Base-by-base conservation (phyloP, 257 asterid genomes). In the Sherardia arvensis region DNA sequence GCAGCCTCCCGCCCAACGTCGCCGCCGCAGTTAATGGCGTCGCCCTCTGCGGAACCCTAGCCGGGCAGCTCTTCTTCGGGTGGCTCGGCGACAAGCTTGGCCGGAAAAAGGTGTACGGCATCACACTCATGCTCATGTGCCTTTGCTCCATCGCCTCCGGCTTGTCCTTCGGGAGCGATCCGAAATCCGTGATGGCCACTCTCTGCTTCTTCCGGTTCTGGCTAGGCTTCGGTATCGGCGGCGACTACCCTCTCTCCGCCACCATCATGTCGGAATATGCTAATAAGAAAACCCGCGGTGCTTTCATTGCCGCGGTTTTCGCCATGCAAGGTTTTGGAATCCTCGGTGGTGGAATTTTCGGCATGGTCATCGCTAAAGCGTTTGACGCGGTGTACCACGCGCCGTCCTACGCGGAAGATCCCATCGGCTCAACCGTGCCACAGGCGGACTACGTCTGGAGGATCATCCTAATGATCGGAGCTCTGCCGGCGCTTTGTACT, bases 311-410 rank as follows among this genome's bases (percentile, higher is more conserved):
- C 0, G 87, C 91, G 0, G 91, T 84, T 20, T 84, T 84, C 33
- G 87, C 91, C 0, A 84, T 84, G 91, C 91, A 84, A 67, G 91
- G 87, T 1, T 81, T 84, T 7, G 91, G 91, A 11, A 84, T 84
- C 23, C 34, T 84, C 8, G 79, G 77, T 0, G 87, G 86, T 3
- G 91, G 87, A 4, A 28, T 81, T 1, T 76, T 81, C 34, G 87
- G 81, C 4, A 84, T 84, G 76, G 53, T 74, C 0, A 0, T 84
- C 1, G 71, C 87, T 0, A 54, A 77, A 2, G 69, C 70, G 2
- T 84, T 84, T 18, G 64, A 81, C 1, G 74, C 80, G 3, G 32
- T 0, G 38, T 81, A 30, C 60, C 60, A 59, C 7, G 64, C 79
- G 0, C 91, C 91, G 0, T 15, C 91, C 0, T 84, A 84, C 57